phyloP scores from a whole-genome alignment of 495 filamentous ascomycete species.

The Trichocladium uniseriatum region DNA sequence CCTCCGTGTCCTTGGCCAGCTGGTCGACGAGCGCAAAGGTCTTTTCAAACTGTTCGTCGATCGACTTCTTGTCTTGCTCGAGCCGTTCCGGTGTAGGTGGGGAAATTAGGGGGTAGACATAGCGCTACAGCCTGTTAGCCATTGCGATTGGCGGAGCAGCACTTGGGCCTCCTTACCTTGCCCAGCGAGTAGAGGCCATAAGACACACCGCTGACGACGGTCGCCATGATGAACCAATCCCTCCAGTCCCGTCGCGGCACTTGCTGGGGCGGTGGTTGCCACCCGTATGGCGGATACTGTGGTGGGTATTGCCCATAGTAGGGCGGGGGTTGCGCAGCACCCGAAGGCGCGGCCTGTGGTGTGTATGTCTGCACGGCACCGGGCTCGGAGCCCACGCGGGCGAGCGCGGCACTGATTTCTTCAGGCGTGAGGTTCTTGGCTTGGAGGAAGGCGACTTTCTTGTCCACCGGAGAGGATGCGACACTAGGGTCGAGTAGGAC shows the following conservation, averaged over 20 bases:
- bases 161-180: slow-evolving; percentile 45
- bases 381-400: slow-evolving; percentile 53
- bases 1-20: slow-evolving; percentile 76
- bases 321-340: slow-evolving; percentile 40
- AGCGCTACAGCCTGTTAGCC: slow-evolving; percentile 51
- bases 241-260: slow-evolving; percentile 82
- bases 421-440: slow-evolving; percentile 96
- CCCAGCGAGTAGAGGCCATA: slow-evolving; percentile 82
- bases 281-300: slow-evolving; percentile 52
- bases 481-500: slow-evolving; percentile 92
- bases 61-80: slow-evolving; percentile 81
- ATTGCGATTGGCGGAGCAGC: background rate
- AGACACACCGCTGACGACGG: slow-evolving; percentile 72
- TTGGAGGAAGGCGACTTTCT: slow-evolving; percentile 82
- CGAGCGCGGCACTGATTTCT: slow-evolving; percentile 78
- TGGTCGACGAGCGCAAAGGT: slow-evolving; percentile 90
- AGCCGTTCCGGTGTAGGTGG: slow-evolving; percentile 89
- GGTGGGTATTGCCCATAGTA: slow-evolving; percentile 63
- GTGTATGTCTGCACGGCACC: slow-evolving; percentile 44
- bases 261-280: slow-evolving; percentile 55
- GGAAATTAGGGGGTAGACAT: slow-evolving; percentile 80
- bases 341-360: slow-evolving; percentile 25
- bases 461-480: slow-evolving; percentile 81
- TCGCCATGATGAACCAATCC: slow-evolving; percentile 98
- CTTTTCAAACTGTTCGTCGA: slow-evolving; percentile 84